Evolutionary conservation across 805 yeast species (phyloP).

Genomic region (Saccharomyces mikatae): DNA sequence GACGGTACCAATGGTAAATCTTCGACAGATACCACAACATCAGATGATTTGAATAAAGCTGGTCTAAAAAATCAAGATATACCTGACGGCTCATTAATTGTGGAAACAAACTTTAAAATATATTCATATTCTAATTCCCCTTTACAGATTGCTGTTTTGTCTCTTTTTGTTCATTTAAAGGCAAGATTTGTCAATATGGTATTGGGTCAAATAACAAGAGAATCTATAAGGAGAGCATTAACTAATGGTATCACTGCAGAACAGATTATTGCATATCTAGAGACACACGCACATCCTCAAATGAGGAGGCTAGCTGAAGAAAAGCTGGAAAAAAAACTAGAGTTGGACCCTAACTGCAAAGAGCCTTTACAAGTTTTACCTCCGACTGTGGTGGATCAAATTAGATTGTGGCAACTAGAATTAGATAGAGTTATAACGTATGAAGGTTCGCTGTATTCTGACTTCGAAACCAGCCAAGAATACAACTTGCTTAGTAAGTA

Average conservation of each 20-base stretch:
- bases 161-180: constrained; percentile 76
- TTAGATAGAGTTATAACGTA: constrained; percentile 82
- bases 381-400: constrained; percentile 95
- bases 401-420: constrained; percentile 92
- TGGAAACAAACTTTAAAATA: constrained; percentile 89
- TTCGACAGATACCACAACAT: constrained; percentile 8
- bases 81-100: constrained; percentile 61
- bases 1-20: constrained; percentile 13
- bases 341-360: constrained; percentile 41
- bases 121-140: constrained; percentile 94
- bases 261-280: constrained; percentile 81
- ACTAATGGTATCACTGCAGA: constrained; percentile 89
- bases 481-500: constrained; percentile 63
- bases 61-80: constrained; percentile 19
- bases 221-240: constrained; percentile 78
- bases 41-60: constrained; percentile 24
- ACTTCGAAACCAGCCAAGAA: constrained; percentile 71
- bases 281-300: constrained; percentile 90
- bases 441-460: constrained; percentile 82
- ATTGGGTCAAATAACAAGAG: constrained; percentile 87
- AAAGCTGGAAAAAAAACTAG: constrained; percentile 55
- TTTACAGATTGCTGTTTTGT: constrained; percentile 84
- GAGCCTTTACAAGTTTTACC: constrained; percentile 63
- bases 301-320: constrained; percentile 72
- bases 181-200: constrained; percentile 88